Percentiles rank a stretch among this genome's conserved stretches.
Evolutionary conservation across 805 yeast species (phyloP).

Genomic region (Torulaspora maleeae): DNA sequence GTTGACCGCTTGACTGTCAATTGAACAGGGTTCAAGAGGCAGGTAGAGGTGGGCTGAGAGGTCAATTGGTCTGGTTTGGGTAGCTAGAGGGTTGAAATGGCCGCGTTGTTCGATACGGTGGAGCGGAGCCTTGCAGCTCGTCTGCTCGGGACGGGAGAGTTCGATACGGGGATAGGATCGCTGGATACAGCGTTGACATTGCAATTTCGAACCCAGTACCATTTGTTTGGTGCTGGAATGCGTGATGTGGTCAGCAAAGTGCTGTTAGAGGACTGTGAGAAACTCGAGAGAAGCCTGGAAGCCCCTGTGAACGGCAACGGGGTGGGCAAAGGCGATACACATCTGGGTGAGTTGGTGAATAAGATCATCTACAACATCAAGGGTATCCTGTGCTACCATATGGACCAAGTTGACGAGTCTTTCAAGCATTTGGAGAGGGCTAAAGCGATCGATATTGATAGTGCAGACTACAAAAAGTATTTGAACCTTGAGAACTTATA

Average conservation of each 20-base stretch:
- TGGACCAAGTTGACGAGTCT: constrained; percentile 11
- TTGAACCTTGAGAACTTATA: constrained; percentile 27
- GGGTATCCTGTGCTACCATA: constrained; percentile 18
- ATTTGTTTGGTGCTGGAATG: constrained; percentile 20
- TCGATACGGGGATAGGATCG: constrained; percentile 18
- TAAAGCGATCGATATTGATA: constrained; percentile 2
- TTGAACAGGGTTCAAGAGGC: background rate
- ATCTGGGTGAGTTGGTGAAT: constrained; percentile 9
- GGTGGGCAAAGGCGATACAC: background rate
- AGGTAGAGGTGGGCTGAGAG: background rate
- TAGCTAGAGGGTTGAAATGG: background rate
- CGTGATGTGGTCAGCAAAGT: constrained; percentile 16
- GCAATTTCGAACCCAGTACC: constrained; percentile 31
- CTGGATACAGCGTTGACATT: constrained; percentile 26
- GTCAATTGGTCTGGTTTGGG: constrained; percentile 2
- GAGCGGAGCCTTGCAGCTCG: constrained; percentile 23
- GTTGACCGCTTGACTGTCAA: background rate
- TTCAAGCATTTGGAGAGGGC: constrained; percentile 9
- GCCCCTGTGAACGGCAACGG: background rate
- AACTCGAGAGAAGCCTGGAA: constrained; percentile 9
- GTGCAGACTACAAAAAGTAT: constrained; percentile 13
- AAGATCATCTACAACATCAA: constrained; percentile 21
- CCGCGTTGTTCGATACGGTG: constrained; percentile 9
- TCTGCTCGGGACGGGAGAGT: constrained; percentile 26
- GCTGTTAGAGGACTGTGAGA: constrained; percentile 19